Evolutionary conservation across 169 alveolate species (phyloP).

Genomic region (Perkinsus marinus): DNA sequence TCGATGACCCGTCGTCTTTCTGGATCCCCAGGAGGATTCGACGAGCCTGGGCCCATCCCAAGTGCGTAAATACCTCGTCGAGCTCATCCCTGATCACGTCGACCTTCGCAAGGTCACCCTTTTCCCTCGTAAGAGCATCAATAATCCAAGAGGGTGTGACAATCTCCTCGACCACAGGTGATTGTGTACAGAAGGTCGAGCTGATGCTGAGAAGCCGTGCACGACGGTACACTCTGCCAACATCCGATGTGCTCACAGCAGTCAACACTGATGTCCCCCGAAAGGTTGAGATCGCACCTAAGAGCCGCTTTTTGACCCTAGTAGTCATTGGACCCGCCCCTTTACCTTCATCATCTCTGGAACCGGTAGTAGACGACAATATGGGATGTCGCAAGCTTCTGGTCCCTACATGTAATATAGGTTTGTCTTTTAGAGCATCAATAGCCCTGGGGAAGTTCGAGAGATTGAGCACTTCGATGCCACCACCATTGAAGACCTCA

Average conservation of each 20-base stretch:
- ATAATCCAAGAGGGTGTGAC: not conserved
- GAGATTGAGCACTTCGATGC: not conserved
- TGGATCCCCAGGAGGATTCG: not conserved
- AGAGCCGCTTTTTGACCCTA: too few species aligned
- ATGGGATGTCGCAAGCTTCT: too few species aligned
- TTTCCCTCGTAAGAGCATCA: not conserved
- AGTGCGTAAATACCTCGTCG: not conserved
- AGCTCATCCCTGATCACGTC: not conserved
- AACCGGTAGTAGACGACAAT: too few species aligned
- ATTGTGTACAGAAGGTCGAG: not conserved
- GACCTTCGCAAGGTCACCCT: not conserved
- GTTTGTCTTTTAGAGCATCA: not conserved
- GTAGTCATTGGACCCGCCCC: too few species aligned
- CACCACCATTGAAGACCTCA: not conserved
- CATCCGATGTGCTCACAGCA: not conserved
- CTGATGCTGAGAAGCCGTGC: not conserved
- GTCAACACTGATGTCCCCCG: too few species aligned
- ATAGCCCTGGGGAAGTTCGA: not conserved
- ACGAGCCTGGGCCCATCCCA: not conserved
- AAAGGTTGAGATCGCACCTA: too few species aligned
- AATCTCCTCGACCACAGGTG: not conserved
- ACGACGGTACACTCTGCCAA: not conserved
- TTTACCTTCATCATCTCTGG: too few species aligned
- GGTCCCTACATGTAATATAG: too few species aligned
- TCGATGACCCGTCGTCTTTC: not conserved